These are phyloP conservation scores for Silybum marianum DNA, from an alignment of 129 eudicot species.

Conservation along the genomic window DNA sequence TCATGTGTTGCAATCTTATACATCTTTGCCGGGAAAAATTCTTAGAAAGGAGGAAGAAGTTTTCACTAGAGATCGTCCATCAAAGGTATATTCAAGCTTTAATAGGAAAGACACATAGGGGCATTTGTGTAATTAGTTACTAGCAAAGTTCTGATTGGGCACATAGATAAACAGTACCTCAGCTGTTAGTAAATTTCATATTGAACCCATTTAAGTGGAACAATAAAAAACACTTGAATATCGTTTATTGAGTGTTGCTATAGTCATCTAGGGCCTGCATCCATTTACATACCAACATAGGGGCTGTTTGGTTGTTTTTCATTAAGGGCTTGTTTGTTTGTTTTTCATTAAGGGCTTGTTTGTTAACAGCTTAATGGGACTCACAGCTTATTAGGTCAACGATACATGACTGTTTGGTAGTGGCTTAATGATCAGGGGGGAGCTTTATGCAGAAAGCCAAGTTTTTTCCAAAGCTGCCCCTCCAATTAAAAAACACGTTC, in stretches of 20 bases:
- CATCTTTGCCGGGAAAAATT: conserved; percentile 62
- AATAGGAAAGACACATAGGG: not conserved
- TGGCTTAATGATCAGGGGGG: too few species aligned
- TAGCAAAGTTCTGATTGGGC: not conserved
- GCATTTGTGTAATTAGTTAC: not conserved
- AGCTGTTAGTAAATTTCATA: not conserved
- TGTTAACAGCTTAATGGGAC: too few species aligned
- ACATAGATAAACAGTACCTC: not conserved
- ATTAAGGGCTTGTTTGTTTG: too few species aligned
- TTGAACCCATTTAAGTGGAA: not conserved
- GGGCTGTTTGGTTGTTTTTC: too few species aligned
- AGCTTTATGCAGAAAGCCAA: too few species aligned
- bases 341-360: too few species aligned
- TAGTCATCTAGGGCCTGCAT: not conserved
- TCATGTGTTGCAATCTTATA: conserved; percentile 91
- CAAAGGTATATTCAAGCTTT: conserved; percentile 50
- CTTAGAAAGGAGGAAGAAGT: conserved; percentile 55
- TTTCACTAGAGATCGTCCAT: conserved; percentile 40
- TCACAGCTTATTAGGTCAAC: too few species aligned
- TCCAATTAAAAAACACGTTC: too few species aligned
- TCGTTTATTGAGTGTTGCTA: not conserved
- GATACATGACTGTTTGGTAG: too few species aligned
- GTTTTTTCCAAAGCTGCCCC: too few species aligned
- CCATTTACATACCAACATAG: not conserved
- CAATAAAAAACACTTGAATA: not conserved